Conservation (phyloP, 305 asterid genomes). For the Rubia peregrina region DNA sequence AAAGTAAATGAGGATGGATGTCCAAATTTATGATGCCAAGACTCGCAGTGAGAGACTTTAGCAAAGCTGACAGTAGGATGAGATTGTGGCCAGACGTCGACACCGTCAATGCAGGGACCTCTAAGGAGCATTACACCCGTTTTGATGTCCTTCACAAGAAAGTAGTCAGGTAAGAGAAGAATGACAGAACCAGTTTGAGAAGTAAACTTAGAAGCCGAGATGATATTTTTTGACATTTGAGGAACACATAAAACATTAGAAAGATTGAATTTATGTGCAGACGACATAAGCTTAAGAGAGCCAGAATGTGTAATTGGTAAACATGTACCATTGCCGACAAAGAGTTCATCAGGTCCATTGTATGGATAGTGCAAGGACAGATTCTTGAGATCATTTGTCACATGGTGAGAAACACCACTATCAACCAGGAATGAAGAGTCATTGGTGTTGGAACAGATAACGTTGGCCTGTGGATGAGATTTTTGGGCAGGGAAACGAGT, state of each 20-base stretch:
- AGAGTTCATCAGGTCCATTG: too few species aligned
- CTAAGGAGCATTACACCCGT: neutral
- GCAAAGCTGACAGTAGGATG: neutral
- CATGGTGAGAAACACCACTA: neutral
- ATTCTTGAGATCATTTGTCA: too few species aligned
- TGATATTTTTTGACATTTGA: neutral
- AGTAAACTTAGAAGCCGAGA: neutral
- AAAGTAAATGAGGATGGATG: neutral
- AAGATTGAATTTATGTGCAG: too few species aligned
- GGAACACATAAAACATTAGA: neutral
- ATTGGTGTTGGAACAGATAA: neutral
- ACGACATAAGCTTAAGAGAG: too few species aligned
- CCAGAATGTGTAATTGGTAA: neutral
- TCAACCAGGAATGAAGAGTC: neutral
- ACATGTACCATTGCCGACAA: too few species aligned
- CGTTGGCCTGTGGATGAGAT: neutral
- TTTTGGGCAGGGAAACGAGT: neutral
- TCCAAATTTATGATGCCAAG: neutral
- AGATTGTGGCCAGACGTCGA: neutral
- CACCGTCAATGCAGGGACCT: neutral
- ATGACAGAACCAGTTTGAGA: neutral
- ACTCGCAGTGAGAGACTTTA: neutral
- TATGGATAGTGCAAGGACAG: too few species aligned
- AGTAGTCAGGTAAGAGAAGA: neutral
- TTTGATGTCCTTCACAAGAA: neutral